Evolutionary conservation across 331 rosid genomes (phyloP).

Genomic region (Acacia pycnantha): DNA sequence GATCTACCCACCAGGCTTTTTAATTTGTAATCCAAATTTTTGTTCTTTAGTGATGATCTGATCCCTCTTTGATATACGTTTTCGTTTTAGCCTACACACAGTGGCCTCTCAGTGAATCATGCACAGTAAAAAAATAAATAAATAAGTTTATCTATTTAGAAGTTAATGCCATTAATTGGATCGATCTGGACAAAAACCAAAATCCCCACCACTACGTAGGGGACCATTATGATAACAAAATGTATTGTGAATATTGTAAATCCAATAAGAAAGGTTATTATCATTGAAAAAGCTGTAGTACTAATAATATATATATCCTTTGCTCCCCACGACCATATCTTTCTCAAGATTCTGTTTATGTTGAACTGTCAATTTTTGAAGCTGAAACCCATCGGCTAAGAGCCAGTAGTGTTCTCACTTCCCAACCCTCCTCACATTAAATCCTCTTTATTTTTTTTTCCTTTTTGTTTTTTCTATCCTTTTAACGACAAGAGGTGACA

Average conservation of each 20-base stretch:
- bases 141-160: neutral
- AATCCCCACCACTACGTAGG: neutral
- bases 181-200: neutral
- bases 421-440: neutral
- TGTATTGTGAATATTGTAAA: neutral
- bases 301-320: neutral
- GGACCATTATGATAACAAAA: neutral
- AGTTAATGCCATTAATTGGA: neutral
- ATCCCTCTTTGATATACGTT: neutral
- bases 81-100: neutral
- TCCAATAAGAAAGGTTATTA: neutral
- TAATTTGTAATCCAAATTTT: neutral
- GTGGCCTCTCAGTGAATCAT: constrained; percentile 1
- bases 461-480: neutral
- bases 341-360: constrained; percentile 7
- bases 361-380: constrained; percentile 34
- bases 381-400: neutral
- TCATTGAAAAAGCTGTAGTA: neutral
- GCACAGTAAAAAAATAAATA: neutral
- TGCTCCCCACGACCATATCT: constrained; percentile 8
- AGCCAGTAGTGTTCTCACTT: constrained; percentile 2
- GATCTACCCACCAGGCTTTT: neutral
- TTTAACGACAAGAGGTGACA: constrained; percentile 14
- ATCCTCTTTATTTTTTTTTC: neutral
- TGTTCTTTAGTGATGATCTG: neutral